These are phyloP conservation scores for Beauveria sp. DNA, from an alignment of 2,329 filamentous ascomycete species.

Conservation along the genomic window DNA sequence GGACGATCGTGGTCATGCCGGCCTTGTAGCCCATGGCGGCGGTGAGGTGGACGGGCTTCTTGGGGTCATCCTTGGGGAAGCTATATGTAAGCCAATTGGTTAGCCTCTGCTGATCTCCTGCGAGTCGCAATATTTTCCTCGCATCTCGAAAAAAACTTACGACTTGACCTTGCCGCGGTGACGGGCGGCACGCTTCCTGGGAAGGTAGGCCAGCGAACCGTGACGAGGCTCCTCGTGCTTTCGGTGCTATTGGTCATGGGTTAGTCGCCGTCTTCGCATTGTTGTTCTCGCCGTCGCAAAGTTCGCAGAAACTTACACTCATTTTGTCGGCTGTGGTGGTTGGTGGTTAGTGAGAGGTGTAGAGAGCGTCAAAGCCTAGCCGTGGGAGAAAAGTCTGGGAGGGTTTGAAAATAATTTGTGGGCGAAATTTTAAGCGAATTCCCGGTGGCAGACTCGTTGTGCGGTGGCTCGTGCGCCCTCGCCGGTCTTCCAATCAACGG, in stretches of 20 bases:
- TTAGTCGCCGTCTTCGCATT: slow-evolving; percentile 2
- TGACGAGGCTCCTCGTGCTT: slow-evolving; percentile 83
- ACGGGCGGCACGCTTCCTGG: slow-evolving; percentile 85
- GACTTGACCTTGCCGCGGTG: slow-evolving; percentile 98
- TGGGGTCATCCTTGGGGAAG: slow-evolving; percentile 99
- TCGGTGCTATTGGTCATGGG: slow-evolving; percentile 33
- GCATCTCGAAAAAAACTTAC: slow-evolving; percentile 48
- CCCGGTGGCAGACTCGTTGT: background rate
- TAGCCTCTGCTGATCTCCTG: slow-evolving; percentile 16
- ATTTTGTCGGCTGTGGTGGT: slow-evolving; percentile 31
- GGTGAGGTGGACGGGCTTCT: slow-evolving; percentile 98
- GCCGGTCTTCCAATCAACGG: background rate
- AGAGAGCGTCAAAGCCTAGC: slow-evolving; percentile 1
- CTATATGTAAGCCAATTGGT: slow-evolving; percentile 35
- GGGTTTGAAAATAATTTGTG: slow-evolving; percentile 25
- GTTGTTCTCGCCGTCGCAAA: background rate
- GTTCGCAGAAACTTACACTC: slow-evolving; percentile 29
- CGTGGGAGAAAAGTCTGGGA: slow-evolving; percentile 13
- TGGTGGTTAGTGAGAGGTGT: slow-evolving; percentile 27
- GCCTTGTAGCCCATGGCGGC: slow-evolving; percentile 99
- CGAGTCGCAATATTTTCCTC: slow-evolving; percentile 6
- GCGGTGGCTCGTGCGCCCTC: slow-evolving; percentile 4
- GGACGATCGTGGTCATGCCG: slow-evolving; percentile 99
- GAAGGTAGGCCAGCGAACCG: slow-evolving; percentile 83
- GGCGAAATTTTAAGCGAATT: slow-evolving; percentile 32